These are phyloP conservation scores for Phaseolus coccineus DNA, from an alignment of 331 rosid species.

Conservation along the genomic window DNA sequence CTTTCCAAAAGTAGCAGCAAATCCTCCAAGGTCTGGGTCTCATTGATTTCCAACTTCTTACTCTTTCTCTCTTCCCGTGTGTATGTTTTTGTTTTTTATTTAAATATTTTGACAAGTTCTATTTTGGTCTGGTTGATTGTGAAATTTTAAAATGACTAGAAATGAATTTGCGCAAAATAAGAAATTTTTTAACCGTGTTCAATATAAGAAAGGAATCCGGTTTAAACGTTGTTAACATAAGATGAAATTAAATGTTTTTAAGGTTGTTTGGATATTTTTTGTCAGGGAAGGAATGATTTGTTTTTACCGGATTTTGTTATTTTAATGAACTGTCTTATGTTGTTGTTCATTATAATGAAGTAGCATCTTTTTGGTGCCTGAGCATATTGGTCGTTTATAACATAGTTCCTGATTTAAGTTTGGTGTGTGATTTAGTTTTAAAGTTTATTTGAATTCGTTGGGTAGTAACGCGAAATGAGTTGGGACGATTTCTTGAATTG, in stretches of 20 bases:
- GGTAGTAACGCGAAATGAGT: background rate
- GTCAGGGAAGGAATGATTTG: background rate
- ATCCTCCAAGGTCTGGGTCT: conserved; percentile 77
- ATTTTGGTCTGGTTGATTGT: conserved; percentile 42
- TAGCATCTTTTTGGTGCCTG: background rate
- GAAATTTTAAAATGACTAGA: conserved; percentile 21
- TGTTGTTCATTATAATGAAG: background rate
- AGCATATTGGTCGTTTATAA: background rate
- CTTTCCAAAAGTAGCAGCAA: conserved; percentile 80
- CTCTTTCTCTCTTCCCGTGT: background rate
- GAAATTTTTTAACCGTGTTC: conserved; percentile 9
- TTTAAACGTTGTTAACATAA: background rate
- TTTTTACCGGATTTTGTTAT: background rate
- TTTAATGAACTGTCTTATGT: background rate
- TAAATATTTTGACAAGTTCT: conserved; percentile 13
- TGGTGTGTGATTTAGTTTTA: conserved; percentile 2
- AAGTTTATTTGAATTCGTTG: conserved; percentile 26
- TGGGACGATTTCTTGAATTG: conserved; percentile 13
- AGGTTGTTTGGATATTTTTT: background rate
- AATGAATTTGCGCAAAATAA: conserved; percentile 39
- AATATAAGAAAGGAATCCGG: background rate
- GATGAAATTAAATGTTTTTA: background rate
- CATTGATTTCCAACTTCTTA: background rate
- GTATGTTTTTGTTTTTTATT: background rate
- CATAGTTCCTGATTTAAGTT: background rate